Conservation (phyloP, 306 rosid species). For the Gillenia trifoliata region DNA sequence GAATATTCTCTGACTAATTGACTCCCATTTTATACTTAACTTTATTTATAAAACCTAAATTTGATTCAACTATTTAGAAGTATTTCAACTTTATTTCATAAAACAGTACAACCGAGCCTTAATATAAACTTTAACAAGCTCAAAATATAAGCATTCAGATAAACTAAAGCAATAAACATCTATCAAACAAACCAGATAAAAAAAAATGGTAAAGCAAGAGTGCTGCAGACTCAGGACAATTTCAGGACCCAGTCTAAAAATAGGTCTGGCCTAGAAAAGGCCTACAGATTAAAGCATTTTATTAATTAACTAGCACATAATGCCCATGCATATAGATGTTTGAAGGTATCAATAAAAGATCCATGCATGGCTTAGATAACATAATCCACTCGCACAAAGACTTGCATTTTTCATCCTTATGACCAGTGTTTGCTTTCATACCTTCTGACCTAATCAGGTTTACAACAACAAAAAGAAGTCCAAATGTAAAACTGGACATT, state of each 20-base stretch:
- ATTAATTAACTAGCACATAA: neutral
- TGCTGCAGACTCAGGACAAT: neutral
- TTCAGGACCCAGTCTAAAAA: neutral
- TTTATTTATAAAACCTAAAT: neutral
- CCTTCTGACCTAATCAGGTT: neutral
- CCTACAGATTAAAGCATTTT: neutral
- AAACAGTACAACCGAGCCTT: neutral
- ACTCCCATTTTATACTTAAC: neutral
- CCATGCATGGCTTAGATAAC: neutral
- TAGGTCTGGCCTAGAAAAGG: neutral
- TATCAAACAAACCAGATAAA: neutral
- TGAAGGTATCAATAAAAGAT: neutral
- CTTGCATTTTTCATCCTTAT: neutral
- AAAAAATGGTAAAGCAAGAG: neutral
- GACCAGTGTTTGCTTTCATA: neutral
- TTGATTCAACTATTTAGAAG: neutral
- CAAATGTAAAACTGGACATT: too few species aligned
- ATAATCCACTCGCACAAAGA: neutral
- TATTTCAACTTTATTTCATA: neutral
- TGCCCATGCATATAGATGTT: neutral
- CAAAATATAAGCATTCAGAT: neutral
- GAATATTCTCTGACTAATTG: neutral
- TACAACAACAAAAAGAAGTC: neutral
- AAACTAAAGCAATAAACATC: neutral
- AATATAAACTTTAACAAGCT: neutral